Base-by-base conservation (phyloP, 2,329 filamentous ascomycete species). In the Colletotrichum viniferum region DNA sequence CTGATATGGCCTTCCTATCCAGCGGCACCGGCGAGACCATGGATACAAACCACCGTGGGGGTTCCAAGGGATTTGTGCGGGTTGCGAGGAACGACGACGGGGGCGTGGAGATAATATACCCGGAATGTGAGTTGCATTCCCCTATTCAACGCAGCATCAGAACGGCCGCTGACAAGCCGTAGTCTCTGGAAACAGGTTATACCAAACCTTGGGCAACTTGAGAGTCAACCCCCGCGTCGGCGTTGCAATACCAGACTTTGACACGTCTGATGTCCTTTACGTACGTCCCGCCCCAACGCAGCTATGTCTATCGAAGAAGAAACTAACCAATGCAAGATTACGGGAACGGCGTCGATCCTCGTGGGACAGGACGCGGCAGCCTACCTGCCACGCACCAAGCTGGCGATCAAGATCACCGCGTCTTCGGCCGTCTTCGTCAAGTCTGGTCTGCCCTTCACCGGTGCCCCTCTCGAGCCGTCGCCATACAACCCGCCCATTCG, bases 1-100 rank as follows among this genome's bases (percentile, higher is more conserved):
- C 93, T 4, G 95, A 97, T 81, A 87, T 96, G 78, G 92, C 98
- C 82, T 97, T 98, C 84, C 85, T 98, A 52, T 93, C 94, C 21
- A 94, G 91, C 24, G 90, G 90, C 1, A 88, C 93, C 79, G 88
- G 90, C 16, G 82, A 86, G 16, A 91, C 92, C 70, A 97, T 97
- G 95, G 95, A 97, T 82, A 94, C 93, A 8, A 98, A 97, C 80
- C 91, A 95, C 79, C 91, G 95, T 7, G 95, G 95, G 48, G 95
- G 95, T 0, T 88, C 92, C 2, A 87, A 88, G 1, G 95, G 95
- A 0, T 96, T 98, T 80, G 86, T 96, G 24, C 90, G 95, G 28
- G 87, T 96, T 10, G 82, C 92, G 2, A 90, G 88, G 24, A 92
- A 94, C 72, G 83, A 87, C 28, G 85, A 85, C 2, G 83, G 79